Base-by-base conservation (phyloP, 2,329 filamentous ascomycete species). In the Cercospora sojina region DNA sequence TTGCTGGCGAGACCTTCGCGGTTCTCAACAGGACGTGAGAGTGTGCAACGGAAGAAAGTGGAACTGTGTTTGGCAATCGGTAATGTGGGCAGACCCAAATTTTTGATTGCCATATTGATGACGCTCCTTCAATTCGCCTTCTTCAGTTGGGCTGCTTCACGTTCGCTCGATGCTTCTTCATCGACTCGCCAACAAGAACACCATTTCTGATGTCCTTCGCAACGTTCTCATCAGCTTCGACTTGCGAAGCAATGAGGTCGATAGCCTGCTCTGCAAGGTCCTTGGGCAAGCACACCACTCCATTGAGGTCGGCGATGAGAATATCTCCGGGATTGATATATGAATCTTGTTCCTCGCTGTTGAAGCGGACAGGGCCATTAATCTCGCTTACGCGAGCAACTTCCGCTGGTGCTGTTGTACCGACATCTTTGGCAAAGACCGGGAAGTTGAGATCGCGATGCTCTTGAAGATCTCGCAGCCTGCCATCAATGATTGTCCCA, bases 381-480 rank as follows among this genome's bases (percentile, higher is more conserved):
- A 79, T 68, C 62, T 76, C 77, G 25, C 74, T 74, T 9, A 77
- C 74, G 16, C 71, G 67, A 29, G 74, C 73, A 9, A 75, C 66
- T 62, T 76, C 77, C 31, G 72, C 69, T 8, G 74, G 75, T 3
- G 74, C 72, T 55, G 77, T 75, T 1, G 77, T 78, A 6, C 77
- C 77, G 18, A 78, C 72, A 25, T 75, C 74, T n/a, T 71, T 67
- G 10, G 75, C 77, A 47, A 78, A 74, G 25, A 77, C 81, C 5
- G 83, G 82, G 64, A 79, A 85, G 0, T 74, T 74, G 20, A 85
- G 72, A 23, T 79, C 82, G 6, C 84, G 80, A 71, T 86, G 84
- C 75, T 86, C 84, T 68, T 84, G 79, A 27, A 86, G 74, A 70
- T 86, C 84, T 9, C 84, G 80, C 63, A 86, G 78, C 3, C 83